phyloP scores from a whole-genome alignment of 106 monocot genomes.

The Dioscorea alata region DNA sequence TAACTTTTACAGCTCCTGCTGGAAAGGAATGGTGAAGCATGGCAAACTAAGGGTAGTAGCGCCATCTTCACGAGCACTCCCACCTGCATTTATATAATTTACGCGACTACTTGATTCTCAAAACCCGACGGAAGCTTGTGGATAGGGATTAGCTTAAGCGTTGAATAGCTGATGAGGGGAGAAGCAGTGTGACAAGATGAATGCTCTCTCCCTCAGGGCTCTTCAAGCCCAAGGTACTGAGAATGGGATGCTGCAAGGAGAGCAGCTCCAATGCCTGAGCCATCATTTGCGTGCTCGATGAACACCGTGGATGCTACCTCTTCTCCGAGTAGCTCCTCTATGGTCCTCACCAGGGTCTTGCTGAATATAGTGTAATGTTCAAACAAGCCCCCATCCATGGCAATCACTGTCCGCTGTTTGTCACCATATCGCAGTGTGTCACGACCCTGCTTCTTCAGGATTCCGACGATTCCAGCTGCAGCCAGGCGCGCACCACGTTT shows the following conservation, averaged over 20 bases:
- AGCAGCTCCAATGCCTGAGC: conserved; percentile 88
- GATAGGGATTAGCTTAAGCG: too few species aligned
- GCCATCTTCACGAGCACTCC: too few species aligned
- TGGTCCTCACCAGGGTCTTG: conserved; percentile 41
- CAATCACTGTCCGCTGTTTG: conserved; percentile 58
- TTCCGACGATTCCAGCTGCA: conserved; percentile 78
- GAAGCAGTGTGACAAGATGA: too few species aligned
- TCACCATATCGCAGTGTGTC: conserved; percentile 15
- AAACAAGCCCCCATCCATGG: conserved; percentile 86
- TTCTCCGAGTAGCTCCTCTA: conserved; percentile 72
- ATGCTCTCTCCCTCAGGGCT: conserved; percentile 8
- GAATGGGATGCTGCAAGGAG: conserved; percentile 86
- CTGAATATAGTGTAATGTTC: conserved; percentile 85
- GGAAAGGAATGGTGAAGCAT: too few species aligned
- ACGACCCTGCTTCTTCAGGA: conserved; percentile 79
- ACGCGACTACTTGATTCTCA: too few species aligned
- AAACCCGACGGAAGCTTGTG: too few species aligned
- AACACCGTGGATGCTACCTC: conserved; percentile 42
- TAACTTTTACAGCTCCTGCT: too few species aligned
- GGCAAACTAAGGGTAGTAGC: too few species aligned
- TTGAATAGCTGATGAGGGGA: too few species aligned
- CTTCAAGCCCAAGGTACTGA: conserved; percentile 46
- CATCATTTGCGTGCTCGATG: conserved; percentile 70
- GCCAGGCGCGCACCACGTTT: conserved; percentile 71
- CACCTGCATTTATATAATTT: too few species aligned